Evolutionary conservation across 164 flowering plant genomes (phyloP).

Genomic region (Magnolia sinica): DNA sequence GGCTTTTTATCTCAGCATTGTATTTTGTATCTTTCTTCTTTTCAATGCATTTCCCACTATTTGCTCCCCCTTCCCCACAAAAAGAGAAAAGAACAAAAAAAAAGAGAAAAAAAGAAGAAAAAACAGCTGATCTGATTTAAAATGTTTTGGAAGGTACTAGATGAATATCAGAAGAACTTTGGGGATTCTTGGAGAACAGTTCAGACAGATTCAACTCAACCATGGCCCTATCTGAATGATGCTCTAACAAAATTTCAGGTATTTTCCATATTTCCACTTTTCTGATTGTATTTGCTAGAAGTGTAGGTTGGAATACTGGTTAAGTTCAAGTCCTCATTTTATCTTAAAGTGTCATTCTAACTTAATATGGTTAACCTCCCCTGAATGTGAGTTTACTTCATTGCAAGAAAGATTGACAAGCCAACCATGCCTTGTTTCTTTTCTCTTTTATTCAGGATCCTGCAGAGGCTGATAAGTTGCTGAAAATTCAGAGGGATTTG

Average conservation of each 20-base stretch:
- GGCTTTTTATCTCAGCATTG: too few species aligned
- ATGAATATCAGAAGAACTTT: slow-evolving; percentile 86
- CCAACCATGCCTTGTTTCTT: neutral
- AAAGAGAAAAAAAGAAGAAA: too few species aligned
- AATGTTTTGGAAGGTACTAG: slow-evolving; percentile 53
- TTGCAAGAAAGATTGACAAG: neutral
- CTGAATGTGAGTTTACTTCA: neutral
- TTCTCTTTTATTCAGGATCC: slow-evolving; percentile 60
- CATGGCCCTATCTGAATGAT: slow-evolving; percentile 87
- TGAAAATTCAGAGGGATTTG: slow-evolving; percentile 93
- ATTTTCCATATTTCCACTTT: neutral
- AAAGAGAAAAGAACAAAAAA: too few species aligned
- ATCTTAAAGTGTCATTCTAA: neutral
- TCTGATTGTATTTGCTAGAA: too few species aligned
- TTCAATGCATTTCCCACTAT: too few species aligned
- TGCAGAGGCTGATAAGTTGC: slow-evolving; percentile 94
- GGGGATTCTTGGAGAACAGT: slow-evolving; percentile 85
- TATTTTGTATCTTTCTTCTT: too few species aligned
- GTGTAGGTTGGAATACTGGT: too few species aligned
- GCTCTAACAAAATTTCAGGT: slow-evolving; percentile 90
- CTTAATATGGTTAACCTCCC: neutral
- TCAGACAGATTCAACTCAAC: slow-evolving; percentile 56
- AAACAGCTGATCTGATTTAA: neutral
- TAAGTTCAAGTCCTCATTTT: too few species aligned
- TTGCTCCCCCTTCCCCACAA: too few species aligned